Evolutionary conservation across 2,329 filamentous ascomycete genomes (phyloP).

Genomic region (Pochonia chlamydosporia): DNA sequence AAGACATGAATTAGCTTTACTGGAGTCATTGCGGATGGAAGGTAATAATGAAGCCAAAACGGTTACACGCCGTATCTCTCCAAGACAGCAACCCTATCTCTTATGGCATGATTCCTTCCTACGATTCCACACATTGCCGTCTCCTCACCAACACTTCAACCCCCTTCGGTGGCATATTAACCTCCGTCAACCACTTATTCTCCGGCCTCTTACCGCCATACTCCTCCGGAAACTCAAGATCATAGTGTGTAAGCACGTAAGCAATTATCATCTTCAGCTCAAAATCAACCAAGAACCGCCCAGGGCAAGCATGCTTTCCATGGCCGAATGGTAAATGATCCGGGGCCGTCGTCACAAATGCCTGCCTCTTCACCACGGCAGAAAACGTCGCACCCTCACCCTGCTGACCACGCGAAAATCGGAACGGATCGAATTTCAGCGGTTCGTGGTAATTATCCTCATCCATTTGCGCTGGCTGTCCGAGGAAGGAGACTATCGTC

Average conservation of each 20-base stretch:
- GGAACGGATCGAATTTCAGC: conserved; percentile 33
- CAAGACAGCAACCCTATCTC: no score
- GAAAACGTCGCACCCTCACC: conserved; percentile 23
- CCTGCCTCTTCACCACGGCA: not conserved
- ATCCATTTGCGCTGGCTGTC: conserved; percentile 24
- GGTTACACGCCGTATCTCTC: no score
- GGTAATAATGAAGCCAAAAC: no score
- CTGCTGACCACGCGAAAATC: conserved; percentile 31
- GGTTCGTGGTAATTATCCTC: conserved; percentile 25
- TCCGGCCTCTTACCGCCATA: not conserved
- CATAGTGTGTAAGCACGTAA: not conserved
- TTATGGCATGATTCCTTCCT: no score
- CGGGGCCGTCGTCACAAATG: conserved; percentile 10
- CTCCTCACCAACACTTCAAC: no score
- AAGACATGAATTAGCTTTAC: no score
- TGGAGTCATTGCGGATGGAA: no score
- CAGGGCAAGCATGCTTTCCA: conserved; percentile 27
- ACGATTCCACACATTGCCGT: no score
- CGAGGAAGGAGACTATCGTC: conserved; percentile 25
- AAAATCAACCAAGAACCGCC: conserved; percentile 23
- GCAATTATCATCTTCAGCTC: conserved; percentile 25
- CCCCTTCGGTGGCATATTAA: not conserved
- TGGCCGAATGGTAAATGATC: conserved; percentile 22
- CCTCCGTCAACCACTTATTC: not conserved
- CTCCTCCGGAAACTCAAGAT: not conserved